phyloP scores from a whole-genome alignment of 495 filamentous ascomycete species.

The Podospora pseudoanserina region DNA sequence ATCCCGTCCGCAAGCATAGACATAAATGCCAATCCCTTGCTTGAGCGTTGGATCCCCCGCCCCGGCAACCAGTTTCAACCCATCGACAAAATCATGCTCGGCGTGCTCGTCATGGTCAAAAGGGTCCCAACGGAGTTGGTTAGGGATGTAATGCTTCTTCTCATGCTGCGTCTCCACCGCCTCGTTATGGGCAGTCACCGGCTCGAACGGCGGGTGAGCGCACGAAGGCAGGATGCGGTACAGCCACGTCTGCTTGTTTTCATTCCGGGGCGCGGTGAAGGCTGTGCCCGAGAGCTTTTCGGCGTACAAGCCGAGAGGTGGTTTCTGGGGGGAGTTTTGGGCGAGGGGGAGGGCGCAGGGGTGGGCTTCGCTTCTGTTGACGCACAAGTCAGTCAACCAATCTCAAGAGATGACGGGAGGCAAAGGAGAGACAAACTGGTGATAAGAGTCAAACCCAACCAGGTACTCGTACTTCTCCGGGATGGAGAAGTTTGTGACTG shows the following conservation, averaged over 20 bases:
- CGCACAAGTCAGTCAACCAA: background rate
- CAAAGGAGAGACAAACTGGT: conserved; percentile 46
- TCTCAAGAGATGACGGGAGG: background rate
- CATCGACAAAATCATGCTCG: conserved; percentile 73
- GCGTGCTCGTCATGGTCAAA: conserved; percentile 61
- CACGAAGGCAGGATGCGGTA: conserved; percentile 85
- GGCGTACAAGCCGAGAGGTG: conserved; percentile 76
- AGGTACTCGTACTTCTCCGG: conserved; percentile 61
- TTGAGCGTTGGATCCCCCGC: conserved; percentile 82
- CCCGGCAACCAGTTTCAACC: conserved; percentile 72
- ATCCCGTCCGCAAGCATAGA: conserved; percentile 76
- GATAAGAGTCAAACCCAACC: conserved; percentile 65
- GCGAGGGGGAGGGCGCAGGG: conserved; percentile 52
- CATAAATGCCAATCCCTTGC: conserved; percentile 72
- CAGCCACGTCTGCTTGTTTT: conserved; percentile 93
- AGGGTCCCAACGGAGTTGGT: conserved; percentile 89
- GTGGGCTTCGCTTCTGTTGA: conserved; percentile 45
- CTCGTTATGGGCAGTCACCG: conserved; percentile 33
- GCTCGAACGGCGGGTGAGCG: conserved; percentile 69
- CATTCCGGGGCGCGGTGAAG: conserved; percentile 84
- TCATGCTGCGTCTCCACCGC: conserved; percentile 18
- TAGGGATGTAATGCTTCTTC: conserved; percentile 69
- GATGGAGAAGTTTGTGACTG: conserved; percentile 52
- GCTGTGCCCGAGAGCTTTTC: conserved; percentile 94
- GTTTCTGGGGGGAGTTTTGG: conserved; percentile 86